phyloP scores from a whole-genome alignment of 2,329 filamentous ascomycete species.

The Westerdykella sp. region DNA sequence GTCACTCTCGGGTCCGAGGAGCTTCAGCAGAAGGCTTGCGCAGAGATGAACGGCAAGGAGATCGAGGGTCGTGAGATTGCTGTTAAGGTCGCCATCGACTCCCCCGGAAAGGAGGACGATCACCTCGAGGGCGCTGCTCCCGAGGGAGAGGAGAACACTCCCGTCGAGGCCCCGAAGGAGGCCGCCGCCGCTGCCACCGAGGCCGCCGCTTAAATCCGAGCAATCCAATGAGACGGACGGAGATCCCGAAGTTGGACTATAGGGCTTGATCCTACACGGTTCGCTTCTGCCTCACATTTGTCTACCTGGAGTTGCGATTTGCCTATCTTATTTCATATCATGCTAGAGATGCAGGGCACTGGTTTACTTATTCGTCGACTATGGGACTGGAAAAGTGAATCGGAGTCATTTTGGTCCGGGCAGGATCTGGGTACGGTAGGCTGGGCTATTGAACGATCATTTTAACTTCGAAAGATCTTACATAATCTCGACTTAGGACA shows the following conservation, averaged over 20 bases:
- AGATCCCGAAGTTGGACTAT: constrained; percentile 8
- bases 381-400: constrained; percentile 28
- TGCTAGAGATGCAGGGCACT: constrained; percentile 25
- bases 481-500: constrained; percentile 11
- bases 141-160: constrained; percentile 37
- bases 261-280: constrained; percentile 3
- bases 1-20: constrained; percentile 94
- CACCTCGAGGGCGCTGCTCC: constrained; percentile 45
- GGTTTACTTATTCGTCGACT: constrained; percentile 27
- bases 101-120: constrained; percentile 95
- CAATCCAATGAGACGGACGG: constrained; percentile 12
- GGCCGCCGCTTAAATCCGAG: constrained; percentile 25
- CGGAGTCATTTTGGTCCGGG: constrained; percentile 21
- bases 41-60: constrained; percentile 99
- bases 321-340: constrained; percentile 24
- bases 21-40: constrained; percentile 91
- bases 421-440: constrained; percentile 25
- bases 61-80: constrained; percentile 98
- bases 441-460: constrained; percentile 10
- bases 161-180: constrained; percentile 12
- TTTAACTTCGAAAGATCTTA: constrained; percentile 8
- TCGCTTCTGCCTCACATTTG: constrained; percentile 13
- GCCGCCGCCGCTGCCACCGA: constrained; percentile 11
- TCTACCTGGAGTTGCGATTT: constrained; percentile 18
- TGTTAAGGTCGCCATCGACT: constrained; percentile 99